Percentiles rank a stretch among this genome's conserved stretches.
These are phyloP conservation scores for Aspergillus sp. DNA, from an alignment of 2,329 filamentous ascomycete species.

Conservation along the genomic window DNA sequence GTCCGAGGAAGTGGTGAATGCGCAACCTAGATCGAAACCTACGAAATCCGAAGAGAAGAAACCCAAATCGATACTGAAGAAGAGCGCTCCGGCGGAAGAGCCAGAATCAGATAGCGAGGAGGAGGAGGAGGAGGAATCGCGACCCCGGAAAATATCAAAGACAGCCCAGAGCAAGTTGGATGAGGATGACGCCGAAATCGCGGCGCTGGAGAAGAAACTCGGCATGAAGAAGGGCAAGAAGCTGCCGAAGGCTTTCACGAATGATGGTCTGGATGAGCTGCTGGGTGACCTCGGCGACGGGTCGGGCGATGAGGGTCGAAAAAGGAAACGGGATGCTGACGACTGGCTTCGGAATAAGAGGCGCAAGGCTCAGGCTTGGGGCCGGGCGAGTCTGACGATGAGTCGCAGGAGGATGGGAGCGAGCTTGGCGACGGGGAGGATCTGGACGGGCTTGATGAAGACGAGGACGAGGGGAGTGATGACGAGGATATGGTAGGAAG, in stretches of 20 bases:
- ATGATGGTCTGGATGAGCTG: conserved; percentile 75
- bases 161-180: conserved; percentile 55
- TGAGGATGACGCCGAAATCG: conserved; percentile 81
- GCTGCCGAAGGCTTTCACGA: conserved; percentile 61
- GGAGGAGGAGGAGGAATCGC: conserved; percentile 13
- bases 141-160: conserved; percentile 20
- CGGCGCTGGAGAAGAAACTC: conserved; percentile 74
- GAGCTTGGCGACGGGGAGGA: conserved; percentile 25
- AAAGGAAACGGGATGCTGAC: conserved; percentile 55
- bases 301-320: conserved; percentile 41
- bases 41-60: conserved; percentile 13
- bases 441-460: conserved; percentile 21
- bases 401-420: conserved; percentile 14
- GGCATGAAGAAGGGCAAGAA: conserved; percentile 71
- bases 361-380: conserved; percentile 39
- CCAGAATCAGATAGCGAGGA: conserved; percentile 21
- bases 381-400: conserved; percentile 14
- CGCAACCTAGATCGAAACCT: conserved; percentile 12
- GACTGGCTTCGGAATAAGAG: conserved; percentile 53
- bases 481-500: conserved; percentile 18
- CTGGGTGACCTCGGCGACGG: conserved; percentile 57
- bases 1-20: conserved; percentile 10
- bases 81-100: conserved; percentile 15
- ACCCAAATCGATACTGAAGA: conserved; percentile 31
- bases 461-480: conserved; percentile 23